Conservation (phyloP, 257 asterid genomes). For the Solanum piurae region DNA sequence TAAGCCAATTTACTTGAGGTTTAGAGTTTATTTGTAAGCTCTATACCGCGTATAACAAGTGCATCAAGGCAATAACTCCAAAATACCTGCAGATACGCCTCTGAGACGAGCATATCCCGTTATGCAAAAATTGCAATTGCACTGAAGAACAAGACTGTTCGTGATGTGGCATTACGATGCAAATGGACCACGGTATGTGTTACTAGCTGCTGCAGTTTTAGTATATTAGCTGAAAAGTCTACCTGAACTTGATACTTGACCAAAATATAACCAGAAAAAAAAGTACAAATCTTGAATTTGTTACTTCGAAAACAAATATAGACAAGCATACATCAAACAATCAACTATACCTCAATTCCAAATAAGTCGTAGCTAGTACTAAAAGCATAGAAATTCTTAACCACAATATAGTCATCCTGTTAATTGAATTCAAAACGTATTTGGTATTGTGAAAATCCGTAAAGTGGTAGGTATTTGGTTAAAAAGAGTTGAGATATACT, state of each 20-base stretch:
- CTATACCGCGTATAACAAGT: neutral
- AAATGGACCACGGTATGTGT: constrained; percentile 86
- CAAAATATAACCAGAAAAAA: neutral
- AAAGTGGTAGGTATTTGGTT: neutral
- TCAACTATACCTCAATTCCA: no score
- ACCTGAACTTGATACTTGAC: neutral
- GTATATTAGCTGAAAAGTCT: neutral
- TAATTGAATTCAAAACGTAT: neutral
- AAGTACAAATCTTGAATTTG: neutral
- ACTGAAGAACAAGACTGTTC: constrained; percentile 69
- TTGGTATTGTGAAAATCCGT: neutral
- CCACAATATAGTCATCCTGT: neutral
- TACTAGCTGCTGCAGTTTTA: neutral
- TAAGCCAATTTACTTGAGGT: neutral
- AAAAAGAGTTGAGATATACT: neutral
- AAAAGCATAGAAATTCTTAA: neutral
- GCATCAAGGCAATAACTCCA: neutral
- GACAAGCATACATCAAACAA: no score
- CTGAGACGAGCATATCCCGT: constrained; percentile 60
- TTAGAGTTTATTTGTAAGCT: neutral
- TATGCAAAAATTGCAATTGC: constrained; percentile 85
- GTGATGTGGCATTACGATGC: constrained; percentile 95
- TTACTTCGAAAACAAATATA: no score
- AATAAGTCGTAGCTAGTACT: neutral
- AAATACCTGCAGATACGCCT: constrained; percentile 53